Conservation (phyloP, 2,329 filamentous ascomycete genomes). For the Trichoderma koningii region DNA sequence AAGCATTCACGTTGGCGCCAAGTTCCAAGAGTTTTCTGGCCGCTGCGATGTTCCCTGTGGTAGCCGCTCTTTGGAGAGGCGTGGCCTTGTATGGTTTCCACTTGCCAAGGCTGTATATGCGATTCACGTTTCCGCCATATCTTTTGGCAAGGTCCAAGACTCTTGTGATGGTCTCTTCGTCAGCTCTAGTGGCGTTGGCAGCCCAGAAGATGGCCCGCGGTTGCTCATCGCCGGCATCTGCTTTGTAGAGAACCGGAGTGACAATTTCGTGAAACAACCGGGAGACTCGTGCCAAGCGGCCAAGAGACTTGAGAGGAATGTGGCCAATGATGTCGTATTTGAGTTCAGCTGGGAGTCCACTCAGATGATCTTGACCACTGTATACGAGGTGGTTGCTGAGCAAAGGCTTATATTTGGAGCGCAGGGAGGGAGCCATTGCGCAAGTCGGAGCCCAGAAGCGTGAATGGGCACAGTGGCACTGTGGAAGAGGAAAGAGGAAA, state of each 20-base stretch:
- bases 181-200: neutral
- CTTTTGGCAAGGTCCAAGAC: neutral
- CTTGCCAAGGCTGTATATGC: accelerated
- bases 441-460: no score
- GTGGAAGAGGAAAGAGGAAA: neutral
- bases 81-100: neutral
- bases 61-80: conserved; percentile 6
- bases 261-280: neutral
- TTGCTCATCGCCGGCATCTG: neutral
- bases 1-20: neutral
- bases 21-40: conserved; percentile 2
- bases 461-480: no score
- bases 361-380: no score
- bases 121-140: conserved; percentile 1
- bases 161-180: neutral
- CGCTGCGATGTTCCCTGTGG: neutral
- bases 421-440: neutral
- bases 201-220: conserved; percentile 10
- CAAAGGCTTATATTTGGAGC: no score
- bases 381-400: no score
- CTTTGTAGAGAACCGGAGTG: neutral
- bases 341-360: neutral
- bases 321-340: neutral
- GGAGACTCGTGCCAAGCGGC: neutral
- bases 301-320: neutral